Base-by-base conservation (phyloP, 202 grass and related monocot species). In the Alloteropsis angusta region DNA sequence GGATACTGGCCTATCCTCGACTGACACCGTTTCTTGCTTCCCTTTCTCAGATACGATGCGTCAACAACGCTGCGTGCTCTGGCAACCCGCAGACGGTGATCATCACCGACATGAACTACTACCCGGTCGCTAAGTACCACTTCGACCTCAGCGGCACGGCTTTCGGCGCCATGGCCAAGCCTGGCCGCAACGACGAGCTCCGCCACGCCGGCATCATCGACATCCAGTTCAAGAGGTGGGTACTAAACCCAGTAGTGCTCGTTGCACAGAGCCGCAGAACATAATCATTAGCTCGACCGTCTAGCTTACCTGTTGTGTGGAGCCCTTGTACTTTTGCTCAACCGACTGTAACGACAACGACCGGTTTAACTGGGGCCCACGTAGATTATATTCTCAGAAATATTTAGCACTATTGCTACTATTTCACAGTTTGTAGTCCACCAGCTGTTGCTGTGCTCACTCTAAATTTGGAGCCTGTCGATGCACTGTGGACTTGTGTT, bases 61-160 rank as follows among this genome's bases (percentile, higher is more conserved):
- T 8, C 22, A 78, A 58, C 30, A 4, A 93, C 85, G 15, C 41
- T 0, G 84, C 89, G 7, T 98, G 95, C 79, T 98, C 95, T 41
- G 92, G 92, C 66, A 98, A 65, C 62, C 87, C 95, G 32, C 84
- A 84, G 78, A 90, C 82, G 34, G 70, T 98, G n/a, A 87, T 88
- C 30, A 87, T 98, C 71, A 87, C 95, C 2, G 95, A 98, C 83
- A 82, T 88, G 83, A 92, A 91, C 79, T 87, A 87, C 70, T 89
- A 87, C 28, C 91, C 60, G 0, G 60, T 65, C 0, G 14, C 75
- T 22, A 89, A 85, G 28, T 88, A 87, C 78, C 75, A 78, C 46
- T 41, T 79, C 76, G 95, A 98, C 92, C 88, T 98, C 28, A 93
- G 89, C 18, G 96, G 96, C 38, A 98, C 90, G 1, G 83, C 96